Percentiles rank a stretch among this genome's conserved stretches.
phyloP scores from a whole-genome alignment of 495 filamentous ascomycete species.

The Penicillium herquei region DNA sequence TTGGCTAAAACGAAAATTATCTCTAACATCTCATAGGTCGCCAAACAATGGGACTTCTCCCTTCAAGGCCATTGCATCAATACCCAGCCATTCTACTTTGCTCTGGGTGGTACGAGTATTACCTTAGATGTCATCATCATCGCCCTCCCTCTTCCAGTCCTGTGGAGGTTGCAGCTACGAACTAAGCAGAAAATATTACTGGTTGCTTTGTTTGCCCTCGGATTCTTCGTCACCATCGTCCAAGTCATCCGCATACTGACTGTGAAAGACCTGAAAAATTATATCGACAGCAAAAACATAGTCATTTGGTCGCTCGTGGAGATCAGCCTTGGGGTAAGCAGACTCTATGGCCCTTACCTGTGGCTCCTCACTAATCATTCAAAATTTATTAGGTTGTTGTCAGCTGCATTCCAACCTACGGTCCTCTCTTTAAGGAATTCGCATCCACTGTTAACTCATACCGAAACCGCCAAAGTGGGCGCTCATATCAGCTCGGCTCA shows the following conservation, averaged over 20 bases:
- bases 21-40: conserved; percentile 21
- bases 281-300: conserved; percentile 44
- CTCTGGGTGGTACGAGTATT: conserved; percentile 29
- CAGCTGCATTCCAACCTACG: conserved; percentile 48
- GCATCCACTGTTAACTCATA: conserved; percentile 23
- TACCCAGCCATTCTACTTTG: conserved; percentile 42
- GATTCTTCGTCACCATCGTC: conserved; percentile 47
- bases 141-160: conserved; percentile 46
- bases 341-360: background rate
- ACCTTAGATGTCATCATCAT: conserved; percentile 49
- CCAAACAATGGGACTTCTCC: conserved; percentile 45
- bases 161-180: conserved; percentile 40
- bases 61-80: conserved; percentile 42
- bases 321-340: conserved; percentile 43
- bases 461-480: conserved; percentile 4
- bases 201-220: conserved; percentile 47
- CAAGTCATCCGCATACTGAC: conserved; percentile 46
- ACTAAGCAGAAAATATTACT: conserved; percentile 32
- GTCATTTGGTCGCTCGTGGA: conserved; percentile 54
- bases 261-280: conserved; percentile 39
- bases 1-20: background rate
- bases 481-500: conserved; percentile 5
- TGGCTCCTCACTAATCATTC: background rate
- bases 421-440: conserved; percentile 47
- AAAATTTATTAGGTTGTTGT: conserved; percentile 36